Base-by-base conservation (phyloP, 2,329 filamentous ascomycete genomes). In the Paecilomyces variotii region DNA sequence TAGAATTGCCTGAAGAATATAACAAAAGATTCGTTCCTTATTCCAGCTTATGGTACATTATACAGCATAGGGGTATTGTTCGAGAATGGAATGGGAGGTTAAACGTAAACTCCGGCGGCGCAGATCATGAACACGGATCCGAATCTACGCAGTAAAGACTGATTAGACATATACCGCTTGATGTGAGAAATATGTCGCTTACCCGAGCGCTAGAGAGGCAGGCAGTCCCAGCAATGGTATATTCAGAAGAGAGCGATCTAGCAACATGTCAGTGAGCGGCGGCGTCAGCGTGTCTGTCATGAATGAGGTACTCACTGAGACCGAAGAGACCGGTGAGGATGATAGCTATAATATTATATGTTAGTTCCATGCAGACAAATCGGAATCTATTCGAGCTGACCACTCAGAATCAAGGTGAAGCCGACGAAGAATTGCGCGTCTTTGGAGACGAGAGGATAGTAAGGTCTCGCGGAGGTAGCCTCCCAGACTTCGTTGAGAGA, bases 101-200 rank as follows among this genome's bases (percentile, higher is more conserved):
- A 99, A 75, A 99, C 91, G 86, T 99, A 97, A 72, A 99, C 94
- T 74, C 94, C 94, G 73, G 94, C 94, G 61, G 92, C 94, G 78
- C 94, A 99, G 78, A 99, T 97, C 88, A 97, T 96, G 79, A 94
- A 97, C 53, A 99, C 91, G 55, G 93, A 88, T 67, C 94, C 94
- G 75, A 96, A 89, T 55, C 93, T 97, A 70, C 45, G 27, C 4
- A 24, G n/a, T 2, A 63, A 49, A 61, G 32, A 59, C 51, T 34
- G 24, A 56, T 64, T 59, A 66, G 50, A 61, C 52, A 53, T 51
- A 50, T 51, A 52, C 27, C 52, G 35, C 54, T 50, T 26, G 57
- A 59, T 54, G 55, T 49, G 54, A 4, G 14, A 7, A n/a, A 55
- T 56, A 53, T 54, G 25, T 60, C 52, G 70, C 90, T 70, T 86